Percentiles rank a stretch among this genome's conserved stretches.
Evolutionary conservation across 257 asterid genomes (phyloP).

Genomic region (Salvia rosmarinus): DNA sequence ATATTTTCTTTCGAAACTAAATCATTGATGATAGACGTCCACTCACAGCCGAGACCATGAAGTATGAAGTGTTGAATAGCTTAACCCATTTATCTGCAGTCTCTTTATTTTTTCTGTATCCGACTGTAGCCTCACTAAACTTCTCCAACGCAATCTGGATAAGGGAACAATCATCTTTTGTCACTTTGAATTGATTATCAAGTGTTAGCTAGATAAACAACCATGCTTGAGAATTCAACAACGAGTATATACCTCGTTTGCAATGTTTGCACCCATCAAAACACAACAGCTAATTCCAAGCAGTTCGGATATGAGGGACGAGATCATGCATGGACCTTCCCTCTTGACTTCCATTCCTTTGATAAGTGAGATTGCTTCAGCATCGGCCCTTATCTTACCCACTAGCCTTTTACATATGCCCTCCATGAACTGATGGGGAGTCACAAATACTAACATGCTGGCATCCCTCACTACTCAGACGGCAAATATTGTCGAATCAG

Average conservation of each 20-base stretch:
- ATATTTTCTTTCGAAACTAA: too few species aligned
- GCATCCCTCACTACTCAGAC: conserved; percentile 72
- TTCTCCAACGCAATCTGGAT: conserved; percentile 84
- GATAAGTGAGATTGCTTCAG: conserved; percentile 77
- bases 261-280: conserved; percentile 91
- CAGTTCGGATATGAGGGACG: conserved; percentile 65
- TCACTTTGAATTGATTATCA: not conserved
- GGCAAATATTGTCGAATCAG: conserved; percentile 2
- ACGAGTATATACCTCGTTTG: conserved; percentile 66
- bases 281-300: conserved; percentile 81
- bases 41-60: conserved; percentile 82
- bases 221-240: not conserved
- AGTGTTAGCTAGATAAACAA: not conserved
- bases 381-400: conserved; percentile 67
- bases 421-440: conserved; percentile 98
- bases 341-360: conserved; percentile 95
- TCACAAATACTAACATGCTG: conserved; percentile 83
- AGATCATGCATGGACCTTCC: conserved; percentile 97
- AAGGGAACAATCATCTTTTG: not conserved
- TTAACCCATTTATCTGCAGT: conserved; percentile 85
- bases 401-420: conserved; percentile 71
- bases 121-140: conserved; percentile 91
- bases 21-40: not conserved
- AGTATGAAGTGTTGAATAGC: conserved; percentile 74
- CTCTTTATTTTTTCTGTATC: conserved; percentile 67